Evolutionary conservation across 192 early-diverging fungal genomes (phyloP), one percentile per base, ranked within the genome.

Genomic region (Cladochytrium replicatum): DNA sequence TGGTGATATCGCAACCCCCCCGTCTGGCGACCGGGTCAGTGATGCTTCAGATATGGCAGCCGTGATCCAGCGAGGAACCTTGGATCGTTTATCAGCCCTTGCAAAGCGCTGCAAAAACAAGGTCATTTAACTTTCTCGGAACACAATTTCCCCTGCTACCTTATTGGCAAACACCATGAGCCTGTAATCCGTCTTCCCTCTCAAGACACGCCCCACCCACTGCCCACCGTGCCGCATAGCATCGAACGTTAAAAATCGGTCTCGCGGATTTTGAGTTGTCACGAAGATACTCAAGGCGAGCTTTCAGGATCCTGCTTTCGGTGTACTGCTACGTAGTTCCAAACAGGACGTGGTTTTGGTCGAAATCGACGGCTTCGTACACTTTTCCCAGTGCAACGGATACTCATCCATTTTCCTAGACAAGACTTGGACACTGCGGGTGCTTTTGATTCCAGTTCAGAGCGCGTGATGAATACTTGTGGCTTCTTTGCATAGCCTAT

Each of bases 231-330:
- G 97, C 3, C 97, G 82, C 67, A 99, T 83, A 0, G 97, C 97
- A 53, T 99, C 97, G 68, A 99, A 99, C 0, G 97, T 95, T 54
- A 99, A 60, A 97, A 99, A 58, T 99, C 97, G 59, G 93, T 99
- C 66, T 99, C 97, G 31, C 97, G 76, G 15, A 99, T 88, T 54
- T 87, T 75, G 59, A 85, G 54, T 90, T 82, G 48, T 97, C 93
- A 21, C 97, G 68, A 41, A 99, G 63, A 69, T 89, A 99, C 67
- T 97, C 94, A 6, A 99, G 69, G 3, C 92, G 78, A 0, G 93
- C 93, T 77, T 94, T 96, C 40, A 98, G 60, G 32, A 96, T 94
- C 19, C 94, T 63, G 41, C 81, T 86, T 61, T 96, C 94, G 0
- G 94, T 98, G 64, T 98, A 98, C 67, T 71, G n/a, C n/a, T 97